Conservation (phyloP, 2,329 filamentous ascomycete genomes). For the Dothistroma pini region DNA sequence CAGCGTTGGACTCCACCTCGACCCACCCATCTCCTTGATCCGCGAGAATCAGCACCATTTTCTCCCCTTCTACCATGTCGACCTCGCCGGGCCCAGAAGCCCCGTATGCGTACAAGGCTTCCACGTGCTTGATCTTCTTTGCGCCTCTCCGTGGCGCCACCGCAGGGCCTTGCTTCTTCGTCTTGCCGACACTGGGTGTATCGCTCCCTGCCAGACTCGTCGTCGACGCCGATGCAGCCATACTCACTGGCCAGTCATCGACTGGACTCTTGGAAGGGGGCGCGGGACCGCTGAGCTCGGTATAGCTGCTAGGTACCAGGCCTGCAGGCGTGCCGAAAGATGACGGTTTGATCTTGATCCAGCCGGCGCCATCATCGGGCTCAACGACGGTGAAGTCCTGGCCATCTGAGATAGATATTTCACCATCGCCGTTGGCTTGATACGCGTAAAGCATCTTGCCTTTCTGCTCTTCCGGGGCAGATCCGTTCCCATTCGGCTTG, state of each 20-base stretch:
- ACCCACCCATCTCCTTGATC: slow-evolving; percentile 94
- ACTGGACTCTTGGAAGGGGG: slow-evolving; percentile 12
- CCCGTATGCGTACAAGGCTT: slow-evolving; percentile 88
- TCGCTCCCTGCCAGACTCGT: slow-evolving; percentile 60
- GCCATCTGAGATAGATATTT: slow-evolving; percentile 75
- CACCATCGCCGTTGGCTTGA: slow-evolving; percentile 73
- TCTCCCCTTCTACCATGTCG: slow-evolving; percentile 85
- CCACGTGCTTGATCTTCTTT: slow-evolving; percentile 90
- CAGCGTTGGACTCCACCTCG: slow-evolving; percentile 78
- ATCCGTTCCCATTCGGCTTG: slow-evolving; percentile 52
- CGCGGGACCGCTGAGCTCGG: slow-evolving; percentile 55
- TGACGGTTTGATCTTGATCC: slow-evolving; percentile 70
- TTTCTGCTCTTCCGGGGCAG: slow-evolving; percentile 54
- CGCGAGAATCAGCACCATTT: slow-evolving; percentile 82
- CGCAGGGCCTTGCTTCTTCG: slow-evolving; percentile 84
- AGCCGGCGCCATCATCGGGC: slow-evolving; percentile 87
- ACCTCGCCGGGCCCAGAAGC: slow-evolving; percentile 84
- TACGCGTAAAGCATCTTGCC: slow-evolving; percentile 91
- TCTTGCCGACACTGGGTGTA: slow-evolving; percentile 30
- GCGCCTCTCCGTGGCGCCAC: slow-evolving; percentile 65
- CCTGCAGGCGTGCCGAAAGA: slow-evolving; percentile 65
- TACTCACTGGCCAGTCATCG: slow-evolving; percentile 49
- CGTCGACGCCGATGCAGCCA: slow-evolving; percentile 53
- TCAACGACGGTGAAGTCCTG: slow-evolving; percentile 75
- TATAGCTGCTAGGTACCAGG: slow-evolving; percentile 80